phyloP scores from a whole-genome alignment of 352 stramenopile species.

The Globisporangium parvum region DNA sequence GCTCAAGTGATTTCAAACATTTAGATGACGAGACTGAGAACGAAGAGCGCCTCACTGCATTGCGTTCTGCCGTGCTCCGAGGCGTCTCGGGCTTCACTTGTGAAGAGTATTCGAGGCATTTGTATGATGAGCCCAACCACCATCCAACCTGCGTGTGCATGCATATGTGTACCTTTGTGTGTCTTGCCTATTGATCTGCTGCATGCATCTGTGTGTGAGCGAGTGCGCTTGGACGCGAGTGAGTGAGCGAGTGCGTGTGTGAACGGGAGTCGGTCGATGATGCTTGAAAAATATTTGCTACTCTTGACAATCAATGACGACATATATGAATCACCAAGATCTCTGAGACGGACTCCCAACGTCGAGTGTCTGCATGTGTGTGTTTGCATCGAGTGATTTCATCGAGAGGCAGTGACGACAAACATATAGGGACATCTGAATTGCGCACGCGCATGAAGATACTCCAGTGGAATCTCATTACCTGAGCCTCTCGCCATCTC shows the following conservation, averaged over 20 bases:
- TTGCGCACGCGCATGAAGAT: slow-evolving; percentile 55
- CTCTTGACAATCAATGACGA: slow-evolving; percentile 88
- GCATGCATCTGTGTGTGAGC: too few species aligned
- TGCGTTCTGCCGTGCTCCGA: slow-evolving; percentile 76
- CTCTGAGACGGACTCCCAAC: slow-evolving; percentile 62
- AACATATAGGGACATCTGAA: slow-evolving; percentile 89
- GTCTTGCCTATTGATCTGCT: slow-evolving; percentile 2
- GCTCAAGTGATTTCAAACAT: slow-evolving; percentile 86
- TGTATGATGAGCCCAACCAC: slow-evolving; percentile 85
- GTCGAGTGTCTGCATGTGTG: slow-evolving; percentile 2
- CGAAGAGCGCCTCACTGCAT: slow-evolving; percentile 48
- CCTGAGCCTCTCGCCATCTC: slow-evolving; percentile 56
- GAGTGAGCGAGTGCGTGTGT: neutral
- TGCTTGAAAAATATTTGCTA: slow-evolving; percentile 89
- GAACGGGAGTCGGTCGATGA: slow-evolving; percentile 48
- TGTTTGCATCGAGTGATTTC: neutral
- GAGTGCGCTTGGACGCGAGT: neutral
- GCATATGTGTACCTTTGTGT: too few species aligned
- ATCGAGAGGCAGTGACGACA: slow-evolving; percentile 70
- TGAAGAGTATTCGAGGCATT: slow-evolving; percentile 90
- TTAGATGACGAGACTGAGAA: slow-evolving; percentile 91
- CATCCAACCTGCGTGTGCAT: slow-evolving; percentile 23
- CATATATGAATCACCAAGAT: slow-evolving; percentile 88
- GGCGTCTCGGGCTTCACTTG: slow-evolving; percentile 44
- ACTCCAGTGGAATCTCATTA: slow-evolving; percentile 90